phyloP scores from a whole-genome alignment of 164 flowering plant species.

The Akebia trifoliata region DNA sequence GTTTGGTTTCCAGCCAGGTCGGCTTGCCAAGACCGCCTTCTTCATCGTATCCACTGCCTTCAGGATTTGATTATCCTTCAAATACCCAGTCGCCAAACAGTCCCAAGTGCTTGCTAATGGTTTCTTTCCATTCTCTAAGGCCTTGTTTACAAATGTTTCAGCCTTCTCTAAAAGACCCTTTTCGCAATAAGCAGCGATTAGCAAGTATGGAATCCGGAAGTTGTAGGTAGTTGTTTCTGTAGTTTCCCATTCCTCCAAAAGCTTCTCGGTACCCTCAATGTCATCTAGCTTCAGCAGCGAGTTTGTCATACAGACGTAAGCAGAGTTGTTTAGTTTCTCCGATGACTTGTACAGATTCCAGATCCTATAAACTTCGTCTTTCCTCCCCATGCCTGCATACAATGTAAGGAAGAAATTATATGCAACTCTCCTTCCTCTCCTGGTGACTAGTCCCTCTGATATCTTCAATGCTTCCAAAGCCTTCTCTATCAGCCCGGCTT shows the following conservation, averaged over 20 bases:
- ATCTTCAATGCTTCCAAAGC: slow-evolving; percentile 26
- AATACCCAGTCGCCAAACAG: slow-evolving; percentile 29
- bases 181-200: slow-evolving; percentile 36
- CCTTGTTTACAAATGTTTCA: slow-evolving; percentile 25
- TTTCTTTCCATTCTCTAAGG: slow-evolving; percentile 24
- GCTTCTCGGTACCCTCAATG: slow-evolving; percentile 37
- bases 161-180: slow-evolving; percentile 40
- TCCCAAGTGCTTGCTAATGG: slow-evolving; percentile 29
- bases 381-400: slow-evolving; percentile 34
- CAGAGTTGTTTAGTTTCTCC: slow-evolving; percentile 21
- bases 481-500: slow-evolving; percentile 29
- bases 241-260: slow-evolving; percentile 42
- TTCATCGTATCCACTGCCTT: slow-evolving; percentile 42
- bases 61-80: slow-evolving; percentile 19
- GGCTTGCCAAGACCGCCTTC: slow-evolving; percentile 26
- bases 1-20: slow-evolving; percentile 25
- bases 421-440: slow-evolving; percentile 10
- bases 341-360: slow-evolving; percentile 33
- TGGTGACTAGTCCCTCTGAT: slow-evolving; percentile 16
- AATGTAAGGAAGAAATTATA: slow-evolving; percentile 23
- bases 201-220: slow-evolving; percentile 31
- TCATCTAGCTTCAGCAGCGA: slow-evolving; percentile 40
- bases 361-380: slow-evolving; percentile 29
- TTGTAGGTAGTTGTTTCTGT: slow-evolving; percentile 20
- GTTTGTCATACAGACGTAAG: slow-evolving; percentile 28